A percentile compares a stretch with the other conserved stretches of the same genome.
Evolutionary conservation across 306 rosid genomes (phyloP).

Genomic region (Gastrolobium villosum): DNA sequence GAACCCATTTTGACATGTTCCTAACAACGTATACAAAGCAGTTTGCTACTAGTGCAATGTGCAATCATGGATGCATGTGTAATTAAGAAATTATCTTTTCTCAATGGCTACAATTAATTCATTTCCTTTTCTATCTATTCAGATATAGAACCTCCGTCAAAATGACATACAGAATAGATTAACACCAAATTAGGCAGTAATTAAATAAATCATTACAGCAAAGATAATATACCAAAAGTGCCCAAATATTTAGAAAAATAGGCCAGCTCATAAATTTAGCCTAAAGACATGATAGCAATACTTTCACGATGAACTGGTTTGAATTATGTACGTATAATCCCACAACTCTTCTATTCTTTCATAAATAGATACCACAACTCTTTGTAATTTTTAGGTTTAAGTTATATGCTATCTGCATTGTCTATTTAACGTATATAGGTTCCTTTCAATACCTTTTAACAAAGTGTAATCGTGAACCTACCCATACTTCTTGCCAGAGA

Average conservation of each 20-base stretch:
- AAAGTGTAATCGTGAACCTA: neutral
- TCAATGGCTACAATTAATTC: constrained; percentile 36
- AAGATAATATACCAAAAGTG: constrained; percentile 25
- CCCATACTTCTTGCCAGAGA: neutral
- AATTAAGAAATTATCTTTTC: constrained; percentile 15
- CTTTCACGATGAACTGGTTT: no score
- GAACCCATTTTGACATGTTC: constrained; percentile 26
- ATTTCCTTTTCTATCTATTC: constrained; percentile 19
- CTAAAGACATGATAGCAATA: constrained; percentile 9
- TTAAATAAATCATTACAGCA: constrained; percentile 19
- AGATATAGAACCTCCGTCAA: constrained; percentile 33
- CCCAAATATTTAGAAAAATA: constrained; percentile 24
- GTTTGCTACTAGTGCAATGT: neutral
- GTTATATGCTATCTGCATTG: neutral
- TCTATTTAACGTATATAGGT: neutral
- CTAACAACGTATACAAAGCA: constrained; percentile 19
- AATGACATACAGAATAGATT: constrained; percentile 8
- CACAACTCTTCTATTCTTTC: constrained; percentile 2
- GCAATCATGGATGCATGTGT: constrained; percentile 28
- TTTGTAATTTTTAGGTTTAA: neutral
- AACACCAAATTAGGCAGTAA: constrained; percentile 14
- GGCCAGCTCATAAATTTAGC: constrained; percentile 1
- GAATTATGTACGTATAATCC: no score
- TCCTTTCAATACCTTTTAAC: neutral
- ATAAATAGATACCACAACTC: neutral